Evolutionary conservation across 345 rosid species (phyloP), one percentile per base, ranked within the genome.

Genomic region (Acer saccharum): DNA sequence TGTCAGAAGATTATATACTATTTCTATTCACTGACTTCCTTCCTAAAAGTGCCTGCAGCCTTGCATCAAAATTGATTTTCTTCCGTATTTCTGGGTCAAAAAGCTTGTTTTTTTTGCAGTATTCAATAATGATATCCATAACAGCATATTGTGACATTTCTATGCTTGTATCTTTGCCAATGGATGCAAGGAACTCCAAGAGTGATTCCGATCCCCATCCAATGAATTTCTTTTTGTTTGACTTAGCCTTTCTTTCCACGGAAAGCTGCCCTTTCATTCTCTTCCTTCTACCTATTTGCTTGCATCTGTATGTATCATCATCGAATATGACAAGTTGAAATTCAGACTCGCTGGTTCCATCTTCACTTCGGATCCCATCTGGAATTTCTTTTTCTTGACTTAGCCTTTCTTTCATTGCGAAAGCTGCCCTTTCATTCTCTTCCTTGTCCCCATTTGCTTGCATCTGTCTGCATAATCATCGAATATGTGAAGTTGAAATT

Each of bases 191-290:
- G 73, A 90, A 90, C 10, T 78, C 81, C 16, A 80, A 71, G 11
- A 87, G 87, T 27, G 82, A 65, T 75, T 74, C 79, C 12, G 92
- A 88, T 57, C 87, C 88, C 94, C 92, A 89, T 16, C 94, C 88
- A 52, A 72, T 20, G 55, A 86, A 88, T 69, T 66, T 65, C 46
- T 43, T 43, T 9, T 7, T 43, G 62, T 69, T 83, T 4, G 84
- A 65, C 11, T 54, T 77, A 1, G 5, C 67, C 46, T 68, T 77
- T 55, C 27, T 58, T 69, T 74, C 71, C 41, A 16, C 17, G 20
- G 60, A 11, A 2, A 8, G 17, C 41, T 77, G 75, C 14, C 55
- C 43, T 65, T 64, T 72, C 17, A 48, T 69, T 43, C 27, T 76
- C 68, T 81, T 81, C 78, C 61, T 69, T 63, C 77, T 80, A 27